Evolutionary conservation across 2,329 filamentous ascomycete species (phyloP).

Genomic region (Periglandula ipomoeae): DNA sequence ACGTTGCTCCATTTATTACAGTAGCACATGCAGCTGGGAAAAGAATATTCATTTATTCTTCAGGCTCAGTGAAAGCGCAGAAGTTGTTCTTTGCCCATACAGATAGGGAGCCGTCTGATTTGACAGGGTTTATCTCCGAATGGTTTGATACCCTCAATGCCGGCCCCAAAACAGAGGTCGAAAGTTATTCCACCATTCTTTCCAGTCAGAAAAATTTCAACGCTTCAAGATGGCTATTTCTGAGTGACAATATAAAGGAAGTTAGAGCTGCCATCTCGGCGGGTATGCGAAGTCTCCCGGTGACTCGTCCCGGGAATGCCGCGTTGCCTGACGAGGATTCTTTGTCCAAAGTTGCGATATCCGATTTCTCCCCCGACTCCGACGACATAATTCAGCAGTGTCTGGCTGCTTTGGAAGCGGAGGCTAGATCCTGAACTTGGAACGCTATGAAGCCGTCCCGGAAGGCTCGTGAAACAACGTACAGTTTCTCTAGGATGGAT

Average conservation of each 20-base stretch:
- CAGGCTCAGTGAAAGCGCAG: constrained; percentile 71
- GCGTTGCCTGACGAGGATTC: constrained; percentile 43
- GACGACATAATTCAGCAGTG: constrained; percentile 6
- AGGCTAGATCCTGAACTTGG: neutral
- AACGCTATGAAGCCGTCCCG: neutral
- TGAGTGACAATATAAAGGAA: constrained; percentile 71
- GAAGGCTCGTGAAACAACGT: neutral
- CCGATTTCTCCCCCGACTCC: constrained; percentile 23
- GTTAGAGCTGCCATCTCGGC: constrained; percentile 52
- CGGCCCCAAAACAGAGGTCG: constrained; percentile 58
- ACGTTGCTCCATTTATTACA: constrained; percentile 57
- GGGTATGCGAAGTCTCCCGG: constrained; percentile 54
- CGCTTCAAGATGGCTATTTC: constrained; percentile 56
- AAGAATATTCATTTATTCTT: constrained; percentile 69
- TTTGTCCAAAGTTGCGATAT: constrained; percentile 24
- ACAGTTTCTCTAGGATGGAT: neutral
- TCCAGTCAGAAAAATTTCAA: constrained; percentile 31
- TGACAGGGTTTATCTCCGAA: constrained; percentile 48
- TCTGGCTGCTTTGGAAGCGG: constrained; percentile 5
- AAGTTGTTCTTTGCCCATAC: constrained; percentile 69
- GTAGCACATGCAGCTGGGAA: constrained; percentile 48
- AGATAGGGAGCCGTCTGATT: constrained; percentile 46
- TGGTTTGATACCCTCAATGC: constrained; percentile 80
- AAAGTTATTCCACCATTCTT: constrained; percentile 60
- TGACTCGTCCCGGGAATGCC: constrained; percentile 62